phyloP scores from a whole-genome alignment of 2,329 filamentous ascomycete species.

The Chaetomiaceae sp. region DNA sequence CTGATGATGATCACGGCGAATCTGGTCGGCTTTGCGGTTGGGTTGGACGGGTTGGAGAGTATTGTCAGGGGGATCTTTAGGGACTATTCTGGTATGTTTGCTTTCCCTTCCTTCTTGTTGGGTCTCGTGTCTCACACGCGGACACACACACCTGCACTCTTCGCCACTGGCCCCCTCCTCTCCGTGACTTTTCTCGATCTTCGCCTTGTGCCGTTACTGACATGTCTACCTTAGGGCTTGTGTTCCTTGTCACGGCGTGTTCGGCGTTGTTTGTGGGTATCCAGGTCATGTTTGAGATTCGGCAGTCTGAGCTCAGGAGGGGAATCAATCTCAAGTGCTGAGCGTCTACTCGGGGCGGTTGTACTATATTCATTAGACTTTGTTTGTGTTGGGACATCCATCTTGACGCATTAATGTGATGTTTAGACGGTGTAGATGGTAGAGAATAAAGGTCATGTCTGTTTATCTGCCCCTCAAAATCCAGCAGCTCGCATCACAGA shows the following conservation, averaged over 20 bases:
- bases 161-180: too few relatives aligned
- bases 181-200: too few relatives aligned
- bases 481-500: too few relatives aligned
- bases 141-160: too few relatives aligned
- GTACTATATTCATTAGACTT: not conserved
- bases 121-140: too few relatives aligned
- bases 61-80: conserved; percentile 71
- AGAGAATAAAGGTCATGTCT: not conserved
- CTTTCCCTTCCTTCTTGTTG: not conserved
- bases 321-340: conserved; percentile 78
- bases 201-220: conserved; percentile 21
- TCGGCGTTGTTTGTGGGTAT: conserved; percentile 74
- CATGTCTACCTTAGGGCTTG: conserved; percentile 46
- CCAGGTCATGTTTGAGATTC: conserved; percentile 95
- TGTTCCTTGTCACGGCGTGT: conserved; percentile 69
- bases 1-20: conserved; percentile 97
- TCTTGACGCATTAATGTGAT: too few relatives aligned
- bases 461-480: too few relatives aligned
- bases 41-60: conserved; percentile 77
- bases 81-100: conserved; percentile 59
- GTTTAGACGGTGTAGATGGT: not conserved
- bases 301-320: conserved; percentile 75
- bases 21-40: conserved; percentile 89
- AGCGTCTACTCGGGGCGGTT: not conserved
- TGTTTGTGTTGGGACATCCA: not conserved